A percentile compares a stretch with the other conserved stretches of the same genome.
Evolutionary conservation across 2,329 filamentous ascomycete species (phyloP).

Genomic region (Colletotrichum destructivum): DNA sequence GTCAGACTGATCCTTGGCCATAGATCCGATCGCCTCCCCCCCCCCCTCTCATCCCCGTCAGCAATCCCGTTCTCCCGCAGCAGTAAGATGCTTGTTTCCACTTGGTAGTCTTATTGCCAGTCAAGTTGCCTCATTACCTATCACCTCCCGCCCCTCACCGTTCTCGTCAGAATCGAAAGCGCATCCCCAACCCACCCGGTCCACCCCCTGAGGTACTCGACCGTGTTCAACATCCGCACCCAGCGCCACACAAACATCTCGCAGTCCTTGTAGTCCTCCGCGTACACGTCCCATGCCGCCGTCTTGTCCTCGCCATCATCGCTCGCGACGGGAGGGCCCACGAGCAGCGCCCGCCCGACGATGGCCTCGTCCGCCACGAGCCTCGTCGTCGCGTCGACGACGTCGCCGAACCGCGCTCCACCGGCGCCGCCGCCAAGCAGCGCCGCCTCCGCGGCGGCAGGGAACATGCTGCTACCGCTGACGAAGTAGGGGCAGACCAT

Average conservation of each 20-base stretch:
- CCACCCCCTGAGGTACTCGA: slow-evolving; percentile 68
- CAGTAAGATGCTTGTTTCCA: neutral
- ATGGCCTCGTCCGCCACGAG: slow-evolving; percentile 72
- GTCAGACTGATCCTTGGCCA: neutral
- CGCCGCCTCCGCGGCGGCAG: slow-evolving; percentile 61
- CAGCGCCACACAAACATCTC: slow-evolving; percentile 71
- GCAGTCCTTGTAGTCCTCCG: slow-evolving; percentile 69
- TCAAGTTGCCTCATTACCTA: neutral
- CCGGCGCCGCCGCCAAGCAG: slow-evolving; percentile 67
- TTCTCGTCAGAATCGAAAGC: slow-evolving; percentile 14
- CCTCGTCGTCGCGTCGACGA: slow-evolving; percentile 75
- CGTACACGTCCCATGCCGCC: slow-evolving; percentile 74
- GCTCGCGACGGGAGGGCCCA: slow-evolving; percentile 67
- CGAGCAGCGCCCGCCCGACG: slow-evolving; percentile 68
- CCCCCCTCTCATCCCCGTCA: neutral
- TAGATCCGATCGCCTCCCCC: neutral
- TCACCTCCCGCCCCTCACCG: neutral
- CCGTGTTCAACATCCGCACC: slow-evolving; percentile 67
- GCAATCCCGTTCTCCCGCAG: neutral
- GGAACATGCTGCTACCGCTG: slow-evolving; percentile 70
- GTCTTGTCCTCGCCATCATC: slow-evolving; percentile 46
- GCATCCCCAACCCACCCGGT: slow-evolving; percentile 58
- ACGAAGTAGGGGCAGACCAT: slow-evolving; percentile 78
- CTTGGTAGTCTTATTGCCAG: neutral
- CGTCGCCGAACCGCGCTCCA: slow-evolving; percentile 68